Evolutionary conservation across 2,329 filamentous ascomycete species (phyloP).

Genomic region (Penicillium expansum): DNA sequence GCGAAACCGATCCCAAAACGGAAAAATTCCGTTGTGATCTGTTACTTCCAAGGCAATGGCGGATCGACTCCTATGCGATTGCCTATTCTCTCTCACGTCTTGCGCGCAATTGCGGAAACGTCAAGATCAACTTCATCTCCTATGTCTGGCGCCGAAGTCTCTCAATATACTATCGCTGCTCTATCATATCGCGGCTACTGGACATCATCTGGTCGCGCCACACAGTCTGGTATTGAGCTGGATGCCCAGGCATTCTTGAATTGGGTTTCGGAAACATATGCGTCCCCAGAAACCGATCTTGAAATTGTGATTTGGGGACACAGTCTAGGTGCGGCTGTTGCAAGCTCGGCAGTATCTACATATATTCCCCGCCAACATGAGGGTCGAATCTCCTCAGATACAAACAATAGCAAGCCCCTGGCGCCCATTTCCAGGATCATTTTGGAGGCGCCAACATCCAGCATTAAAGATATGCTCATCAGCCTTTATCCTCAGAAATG

Average conservation of each 20-base stretch:
- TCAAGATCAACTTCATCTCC: not conserved
- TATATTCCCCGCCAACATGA: constrained; percentile 31
- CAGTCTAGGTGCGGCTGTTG: constrained; percentile 71
- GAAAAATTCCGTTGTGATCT: constrained; percentile 26
- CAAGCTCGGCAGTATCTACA: constrained; percentile 57
- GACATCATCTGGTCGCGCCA: constrained; percentile 70
- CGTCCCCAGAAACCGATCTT: constrained; percentile 17
- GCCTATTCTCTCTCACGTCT: constrained; percentile 47
- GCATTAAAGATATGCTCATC: constrained; percentile 66
- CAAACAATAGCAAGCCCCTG: not conserved
- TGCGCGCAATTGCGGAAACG: constrained; percentile 30
- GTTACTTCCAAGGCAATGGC: constrained; percentile 37
- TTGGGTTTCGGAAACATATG: constrained; percentile 56
- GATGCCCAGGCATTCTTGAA: constrained; percentile 64
- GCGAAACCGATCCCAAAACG: not conserved
- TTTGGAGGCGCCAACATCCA: constrained; percentile 74
- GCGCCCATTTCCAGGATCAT: constrained; percentile 52
- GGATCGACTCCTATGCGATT: constrained; percentile 33
- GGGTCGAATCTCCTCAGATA: not conserved
- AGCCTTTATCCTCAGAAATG: constrained; percentile 75
- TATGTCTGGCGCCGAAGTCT: not conserved
- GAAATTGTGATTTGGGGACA: constrained; percentile 70
- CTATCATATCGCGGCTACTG: constrained; percentile 70
- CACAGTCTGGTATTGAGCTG: constrained; percentile 65
- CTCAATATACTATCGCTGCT: constrained; percentile 44